Conservation (phyloP, 2,329 filamentous ascomycete species). For the Rutstroemia sp. region DNA sequence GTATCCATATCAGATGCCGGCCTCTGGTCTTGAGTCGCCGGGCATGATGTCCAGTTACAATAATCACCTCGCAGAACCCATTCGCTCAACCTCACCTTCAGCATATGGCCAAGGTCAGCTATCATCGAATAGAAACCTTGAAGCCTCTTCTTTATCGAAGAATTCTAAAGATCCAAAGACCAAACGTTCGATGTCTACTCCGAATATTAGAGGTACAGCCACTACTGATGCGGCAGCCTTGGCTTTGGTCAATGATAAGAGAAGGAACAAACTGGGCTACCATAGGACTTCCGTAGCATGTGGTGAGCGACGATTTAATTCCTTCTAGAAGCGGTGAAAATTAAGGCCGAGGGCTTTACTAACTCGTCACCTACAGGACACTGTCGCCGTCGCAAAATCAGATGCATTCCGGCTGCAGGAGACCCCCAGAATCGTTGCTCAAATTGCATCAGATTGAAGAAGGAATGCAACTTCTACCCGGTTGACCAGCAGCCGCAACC, state of each 20-base stretch:
- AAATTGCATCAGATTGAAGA: slow-evolving; percentile 90
- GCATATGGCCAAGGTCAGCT: slow-evolving; percentile 15
- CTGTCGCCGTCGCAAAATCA: slow-evolving; percentile 87
- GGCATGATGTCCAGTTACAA: slow-evolving; percentile 24
- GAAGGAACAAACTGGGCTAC: slow-evolving; percentile 89
- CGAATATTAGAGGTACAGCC: slow-evolving; percentile 39
- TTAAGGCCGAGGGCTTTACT: slow-evolving; percentile 8
- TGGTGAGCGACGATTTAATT: slow-evolving; percentile 54
- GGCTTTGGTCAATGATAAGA: slow-evolving; percentile 48
- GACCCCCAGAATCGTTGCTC: slow-evolving; percentile 72
- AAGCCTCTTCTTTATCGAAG: slow-evolving; percentile 5
- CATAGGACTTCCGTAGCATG: slow-evolving; percentile 93
- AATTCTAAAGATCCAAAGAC: slow-evolving; percentile 24
- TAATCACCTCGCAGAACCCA: slow-evolving; percentile 21
- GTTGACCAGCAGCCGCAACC: slow-evolving; percentile 66
- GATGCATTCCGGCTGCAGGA: slow-evolving; percentile 71
- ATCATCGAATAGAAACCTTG: slow-evolving; percentile 16
- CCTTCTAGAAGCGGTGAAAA: not conserved
- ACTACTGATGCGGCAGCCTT: slow-evolving; percentile 28
- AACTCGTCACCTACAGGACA: slow-evolving; percentile 52
- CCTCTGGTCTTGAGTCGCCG: slow-evolving; percentile 21
- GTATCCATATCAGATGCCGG: slow-evolving; percentile 25
- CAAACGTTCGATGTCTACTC: slow-evolving; percentile 44
- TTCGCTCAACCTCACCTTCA: slow-evolving; percentile 17
- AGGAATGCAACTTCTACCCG: slow-evolving; percentile 87